These are phyloP conservation scores for Fusarium continuum DNA, from an alignment of 2,329 filamentous ascomycete genomes.

Conservation along the genomic window DNA sequence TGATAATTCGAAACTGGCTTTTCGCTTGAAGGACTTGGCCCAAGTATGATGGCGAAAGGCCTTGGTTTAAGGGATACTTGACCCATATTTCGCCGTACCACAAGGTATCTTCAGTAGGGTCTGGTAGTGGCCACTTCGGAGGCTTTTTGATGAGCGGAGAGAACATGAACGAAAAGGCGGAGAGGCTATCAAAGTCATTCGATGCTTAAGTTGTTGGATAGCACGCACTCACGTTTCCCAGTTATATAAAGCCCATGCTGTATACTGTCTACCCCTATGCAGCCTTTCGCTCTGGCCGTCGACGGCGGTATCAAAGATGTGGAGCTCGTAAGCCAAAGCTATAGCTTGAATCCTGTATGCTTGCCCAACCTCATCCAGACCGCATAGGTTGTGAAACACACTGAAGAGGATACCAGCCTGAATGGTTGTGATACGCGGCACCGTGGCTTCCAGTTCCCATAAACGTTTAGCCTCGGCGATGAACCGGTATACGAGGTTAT, in stretches of 20 bases:
- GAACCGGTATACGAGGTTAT: constrained; percentile 49
- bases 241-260: constrained; percentile 50
- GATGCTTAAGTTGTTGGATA: rapidly evolving
- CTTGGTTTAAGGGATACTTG: constrained; percentile 45
- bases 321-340: constrained; percentile 45
- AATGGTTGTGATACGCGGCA: constrained; percentile 47
- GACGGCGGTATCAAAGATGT: constrained; percentile 42
- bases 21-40: constrained; percentile 44
- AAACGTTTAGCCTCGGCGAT: constrained; percentile 51
- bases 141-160: constrained; percentile 44
- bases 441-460: constrained; percentile 48
- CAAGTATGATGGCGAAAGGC: constrained; percentile 38
- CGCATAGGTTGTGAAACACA: constrained; percentile 46
- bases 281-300: constrained; percentile 28
- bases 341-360: constrained; percentile 47
- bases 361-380: constrained; percentile 51
- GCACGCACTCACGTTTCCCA: constrained; percentile 44
- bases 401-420: constrained; percentile 50
- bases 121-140: constrained; percentile 46
- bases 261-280: constrained; percentile 36
- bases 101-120: constrained; percentile 23
- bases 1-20: constrained; percentile 45
- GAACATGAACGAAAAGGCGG: constrained; percentile 40
- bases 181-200: constrained; percentile 27
- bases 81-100: constrained; percentile 52